Conservation (phyloP, 2,329 filamentous ascomycete genomes). For the Chalaropsis ovoidea region DNA sequence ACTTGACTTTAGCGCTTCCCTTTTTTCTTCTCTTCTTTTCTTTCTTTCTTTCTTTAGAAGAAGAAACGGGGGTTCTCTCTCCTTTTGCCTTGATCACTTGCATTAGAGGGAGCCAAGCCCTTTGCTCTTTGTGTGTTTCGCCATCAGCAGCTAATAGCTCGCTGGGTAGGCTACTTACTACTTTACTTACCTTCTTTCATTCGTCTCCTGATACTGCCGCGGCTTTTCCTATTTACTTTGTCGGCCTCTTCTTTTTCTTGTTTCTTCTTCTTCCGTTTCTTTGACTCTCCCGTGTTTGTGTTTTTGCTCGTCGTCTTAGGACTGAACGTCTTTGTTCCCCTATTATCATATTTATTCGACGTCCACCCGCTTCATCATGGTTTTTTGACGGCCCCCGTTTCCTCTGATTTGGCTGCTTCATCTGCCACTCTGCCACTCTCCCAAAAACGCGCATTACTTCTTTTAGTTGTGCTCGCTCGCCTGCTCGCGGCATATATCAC, state of each 20-base stretch:
- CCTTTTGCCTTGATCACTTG: not conserved
- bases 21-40: not conserved
- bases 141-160: not conserved
- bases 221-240: too few species aligned
- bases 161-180: too few species aligned
- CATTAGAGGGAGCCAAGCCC: not conserved
- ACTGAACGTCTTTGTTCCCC: not conserved
- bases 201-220: too few species aligned
- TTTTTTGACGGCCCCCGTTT: not conserved
- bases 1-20: not conserved
- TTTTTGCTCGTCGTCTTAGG: not conserved
- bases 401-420: not conserved
- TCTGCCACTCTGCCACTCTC: not conserved
- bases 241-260: not conserved
- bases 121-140: not conserved
- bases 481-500: not conserved
- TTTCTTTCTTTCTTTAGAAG: not conserved
- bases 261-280: not conserved
- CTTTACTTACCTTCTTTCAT: too few species aligned
- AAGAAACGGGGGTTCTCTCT: not conserved
- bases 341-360: not conserved
- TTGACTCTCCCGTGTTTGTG: not conserved
- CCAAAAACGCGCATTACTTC: slow-evolving; percentile 5
- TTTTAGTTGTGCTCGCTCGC: not conserved
- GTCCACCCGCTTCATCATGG: not conserved